These are phyloP conservation scores for Sporodiniella umbellata DNA, from an alignment of 371 early-diverging fungal species.

Conservation along the genomic window DNA sequence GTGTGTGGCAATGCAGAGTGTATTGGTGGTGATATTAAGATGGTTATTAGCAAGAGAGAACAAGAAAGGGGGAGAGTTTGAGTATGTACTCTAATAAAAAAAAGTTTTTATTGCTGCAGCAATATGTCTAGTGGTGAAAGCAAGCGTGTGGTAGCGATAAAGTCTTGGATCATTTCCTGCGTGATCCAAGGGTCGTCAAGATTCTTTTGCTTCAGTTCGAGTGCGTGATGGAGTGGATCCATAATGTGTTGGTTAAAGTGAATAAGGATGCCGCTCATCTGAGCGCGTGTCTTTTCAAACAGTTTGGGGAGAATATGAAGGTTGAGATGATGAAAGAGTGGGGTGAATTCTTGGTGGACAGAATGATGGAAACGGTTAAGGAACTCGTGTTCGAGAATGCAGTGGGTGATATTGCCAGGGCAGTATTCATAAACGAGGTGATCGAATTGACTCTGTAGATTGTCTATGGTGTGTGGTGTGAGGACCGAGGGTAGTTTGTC, in stretches of 20 bases:
- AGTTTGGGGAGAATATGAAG: constrained; percentile 16
- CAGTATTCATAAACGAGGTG: constrained; percentile 13
- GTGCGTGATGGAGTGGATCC: constrained; percentile 6
- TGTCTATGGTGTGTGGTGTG: constrained; percentile 10
- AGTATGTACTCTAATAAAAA: too few species aligned
- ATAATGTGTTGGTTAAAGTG: constrained; percentile 24
- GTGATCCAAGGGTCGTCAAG: constrained; percentile 17
- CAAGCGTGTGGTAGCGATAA: constrained; percentile 11
- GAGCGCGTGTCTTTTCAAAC: constrained; percentile 27
- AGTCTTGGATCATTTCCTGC: constrained; percentile 18
- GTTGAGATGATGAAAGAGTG: too few species aligned
- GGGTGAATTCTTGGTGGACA: too few species aligned
- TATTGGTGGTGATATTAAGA: constrained; percentile 14
- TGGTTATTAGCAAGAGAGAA: constrained; percentile 11
- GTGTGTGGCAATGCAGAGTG: constrained; percentile 26
- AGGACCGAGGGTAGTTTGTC: constrained; percentile 21
- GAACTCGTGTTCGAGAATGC: too few species aligned
- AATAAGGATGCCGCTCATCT: constrained; percentile 19
- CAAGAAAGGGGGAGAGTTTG: too few species aligned
- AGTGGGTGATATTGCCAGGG: neutral
- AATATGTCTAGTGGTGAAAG: too few species aligned
- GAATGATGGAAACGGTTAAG: too few species aligned
- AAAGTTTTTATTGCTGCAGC: constrained; percentile 9
- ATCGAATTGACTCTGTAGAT: constrained; percentile 13
- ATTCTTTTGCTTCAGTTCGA: constrained; percentile 12